Conservation (phyloP, 495 filamentous ascomycete genomes). For the Penicillium dipodomyicola region DNA sequence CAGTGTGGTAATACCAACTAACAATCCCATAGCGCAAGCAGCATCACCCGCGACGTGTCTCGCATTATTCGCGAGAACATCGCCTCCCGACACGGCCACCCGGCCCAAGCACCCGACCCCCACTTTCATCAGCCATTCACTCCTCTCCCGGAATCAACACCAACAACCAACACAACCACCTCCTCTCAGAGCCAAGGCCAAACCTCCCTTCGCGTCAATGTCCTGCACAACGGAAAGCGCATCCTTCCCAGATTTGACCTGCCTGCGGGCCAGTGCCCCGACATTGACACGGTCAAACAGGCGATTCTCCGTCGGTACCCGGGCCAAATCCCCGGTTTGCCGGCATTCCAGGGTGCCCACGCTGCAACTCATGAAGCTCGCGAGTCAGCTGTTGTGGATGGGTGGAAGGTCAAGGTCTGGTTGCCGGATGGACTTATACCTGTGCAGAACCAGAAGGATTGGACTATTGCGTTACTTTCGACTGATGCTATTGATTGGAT, state of each 20-base stretch:
- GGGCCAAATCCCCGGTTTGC: conserved; percentile 32
- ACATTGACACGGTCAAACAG: conserved; percentile 33
- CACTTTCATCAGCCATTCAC: conserved; percentile 21
- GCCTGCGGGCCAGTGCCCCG: conserved; percentile 35
- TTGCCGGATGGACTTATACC: conserved; percentile 41
- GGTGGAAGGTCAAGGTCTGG: conserved; percentile 41
- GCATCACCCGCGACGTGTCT: conserved; percentile 44
- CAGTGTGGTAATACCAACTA: conserved; percentile 11
- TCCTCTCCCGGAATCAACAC: conserved; percentile 13
- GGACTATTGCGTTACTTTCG: conserved; percentile 44
- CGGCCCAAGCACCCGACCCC: conserved; percentile 16
- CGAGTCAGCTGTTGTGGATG: conserved; percentile 16
- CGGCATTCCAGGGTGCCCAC: conserved; percentile 12
- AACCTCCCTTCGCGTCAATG: conserved; percentile 40
- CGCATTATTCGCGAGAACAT: conserved; percentile 44
- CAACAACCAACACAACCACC: conserved; percentile 5
- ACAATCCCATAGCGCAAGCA: conserved; percentile 35
- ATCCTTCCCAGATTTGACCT: conserved; percentile 41
- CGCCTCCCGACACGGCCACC: conserved; percentile 26
- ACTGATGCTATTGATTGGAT: conserved; percentile 52
- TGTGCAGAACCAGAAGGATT: conserved; percentile 43
- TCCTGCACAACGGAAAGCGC: conserved; percentile 44
- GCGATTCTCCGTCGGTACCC: conserved; percentile 35
- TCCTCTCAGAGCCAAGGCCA: conserved; percentile 15
- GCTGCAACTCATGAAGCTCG: conserved; percentile 21